Conservation (phyloP, 2,329 filamentous ascomycete species). For the Pyrenochaeta sp. region DNA sequence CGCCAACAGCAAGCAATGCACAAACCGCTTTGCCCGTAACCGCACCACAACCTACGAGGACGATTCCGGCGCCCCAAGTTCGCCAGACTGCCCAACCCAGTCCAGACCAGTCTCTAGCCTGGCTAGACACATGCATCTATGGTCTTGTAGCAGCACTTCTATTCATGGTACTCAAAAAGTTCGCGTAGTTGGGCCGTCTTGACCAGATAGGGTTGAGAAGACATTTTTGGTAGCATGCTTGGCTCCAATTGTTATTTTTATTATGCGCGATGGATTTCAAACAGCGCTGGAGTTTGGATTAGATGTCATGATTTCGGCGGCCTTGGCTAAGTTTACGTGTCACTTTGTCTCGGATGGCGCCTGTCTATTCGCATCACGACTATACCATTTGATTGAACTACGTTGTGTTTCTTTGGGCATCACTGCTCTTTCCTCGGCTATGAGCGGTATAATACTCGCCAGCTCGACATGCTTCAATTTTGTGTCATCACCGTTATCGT, state of each 20-base stretch:
- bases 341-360: no score
- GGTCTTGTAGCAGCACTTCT: constrained; percentile 73
- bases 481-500: constrained; percentile 8
- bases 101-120: constrained; percentile 68
- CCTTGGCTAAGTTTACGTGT: no score
- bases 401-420: no score
- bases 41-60: constrained; percentile 20
- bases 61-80: constrained; percentile 14
- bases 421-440: background rate
- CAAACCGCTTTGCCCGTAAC: constrained; percentile 1
- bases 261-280: no score
- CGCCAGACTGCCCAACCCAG: constrained; percentile 34
- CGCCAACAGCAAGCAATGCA: background rate
- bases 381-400: no score
- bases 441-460: background rate
- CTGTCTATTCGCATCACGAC: no score
- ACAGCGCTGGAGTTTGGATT: no score
- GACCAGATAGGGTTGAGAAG: no score
- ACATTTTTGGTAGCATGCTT: no score
- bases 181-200: constrained; percentile 26
- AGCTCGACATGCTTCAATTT: background rate
- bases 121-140: constrained; percentile 83
- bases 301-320: no score
- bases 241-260: no score
- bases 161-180: constrained; percentile 69